Conservation (phyloP, 345 rosid genomes). For the Citrus unshiu region DNA sequence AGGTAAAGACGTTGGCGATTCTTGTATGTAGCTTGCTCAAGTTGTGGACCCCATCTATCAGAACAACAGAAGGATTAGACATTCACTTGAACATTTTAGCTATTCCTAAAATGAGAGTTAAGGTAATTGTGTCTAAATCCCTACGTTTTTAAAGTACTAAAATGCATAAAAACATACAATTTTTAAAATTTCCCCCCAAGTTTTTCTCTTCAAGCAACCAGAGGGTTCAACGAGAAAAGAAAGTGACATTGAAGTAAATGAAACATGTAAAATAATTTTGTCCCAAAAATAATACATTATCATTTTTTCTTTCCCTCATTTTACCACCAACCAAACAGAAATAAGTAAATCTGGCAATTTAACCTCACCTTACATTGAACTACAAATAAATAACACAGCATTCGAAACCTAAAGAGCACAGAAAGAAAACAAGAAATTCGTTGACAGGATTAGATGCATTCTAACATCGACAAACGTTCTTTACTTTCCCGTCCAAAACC, state of each 20-base stretch:
- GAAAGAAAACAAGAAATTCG: background rate
- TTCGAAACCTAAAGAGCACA: background rate
- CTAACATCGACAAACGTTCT: background rate
- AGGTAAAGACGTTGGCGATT: constrained; percentile 66
- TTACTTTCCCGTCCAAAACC: background rate
- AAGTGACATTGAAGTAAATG: background rate
- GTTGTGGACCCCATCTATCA: constrained; percentile 68
- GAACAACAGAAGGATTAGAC: background rate
- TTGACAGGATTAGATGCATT: background rate
- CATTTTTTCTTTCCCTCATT: background rate
- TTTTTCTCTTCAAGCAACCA: background rate
- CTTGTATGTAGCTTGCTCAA: constrained; percentile 68
- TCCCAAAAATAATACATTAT: background rate
- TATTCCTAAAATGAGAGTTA: background rate
- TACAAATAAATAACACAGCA: background rate
- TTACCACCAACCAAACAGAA: background rate
- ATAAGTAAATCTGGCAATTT: background rate
- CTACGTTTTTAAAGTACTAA: background rate
- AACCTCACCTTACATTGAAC: background rate
- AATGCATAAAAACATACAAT: background rate
- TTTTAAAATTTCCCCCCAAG: background rate
- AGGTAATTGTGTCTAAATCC: background rate
- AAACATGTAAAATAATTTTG: background rate
- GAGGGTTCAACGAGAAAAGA: background rate
- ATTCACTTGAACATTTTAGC: background rate